Evolutionary conservation across 192 early-diverging fungal genomes (phyloP), one percentile per base, ranked within the genome.

Genomic region (Backusella circina): DNA sequence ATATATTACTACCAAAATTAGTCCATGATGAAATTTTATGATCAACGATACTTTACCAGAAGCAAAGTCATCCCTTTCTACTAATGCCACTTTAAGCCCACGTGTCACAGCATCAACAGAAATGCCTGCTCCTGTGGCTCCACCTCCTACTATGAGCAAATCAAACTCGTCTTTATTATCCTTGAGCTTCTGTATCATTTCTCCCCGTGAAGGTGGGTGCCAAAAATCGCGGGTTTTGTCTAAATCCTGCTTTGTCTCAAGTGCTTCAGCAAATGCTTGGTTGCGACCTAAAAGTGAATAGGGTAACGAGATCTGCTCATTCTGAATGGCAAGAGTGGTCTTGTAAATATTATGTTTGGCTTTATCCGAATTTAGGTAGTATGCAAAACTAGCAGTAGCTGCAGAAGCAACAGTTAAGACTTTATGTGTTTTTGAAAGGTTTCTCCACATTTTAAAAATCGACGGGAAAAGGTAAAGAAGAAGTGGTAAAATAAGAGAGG

Each of bases 1-100:
- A 18, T 0, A 37, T 21, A 35, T n/a, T 36, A 26, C n/a, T n/a
- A n/a, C n/a, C n/a, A 47, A 74, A 18, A 32, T 28, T 5, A 50
- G 33, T 28, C 10, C 35, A 21, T 37, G 21, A 38, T 30, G 18
- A 64, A 6, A 16, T 38, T 31, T 33, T 44, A 21, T 35, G 37
- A 12, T 21, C 57, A 21, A 74, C 12, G 5, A 36, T 2, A 9
- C 36, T 77, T 65, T 83, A 92, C 91, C 93, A 18, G 92, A 88
- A 12, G 95, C 87, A 89, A 96, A 99, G 82, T 99, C 97, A 79
- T 99, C 96, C 61, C 95, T 86, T 84, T 99, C 97, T 7, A 99
- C 96, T 79, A 99, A 85, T 4, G 97, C 97, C 36, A 97, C 95
- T 26, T 89, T 93, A 35, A 99, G 83, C 41, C 97, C 97, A 26